Evolutionary conservation across 2,329 filamentous ascomycete genomes (phyloP), one percentile per base, ranked within the genome.

Genomic region (Microsporum ferrugineum): DNA sequence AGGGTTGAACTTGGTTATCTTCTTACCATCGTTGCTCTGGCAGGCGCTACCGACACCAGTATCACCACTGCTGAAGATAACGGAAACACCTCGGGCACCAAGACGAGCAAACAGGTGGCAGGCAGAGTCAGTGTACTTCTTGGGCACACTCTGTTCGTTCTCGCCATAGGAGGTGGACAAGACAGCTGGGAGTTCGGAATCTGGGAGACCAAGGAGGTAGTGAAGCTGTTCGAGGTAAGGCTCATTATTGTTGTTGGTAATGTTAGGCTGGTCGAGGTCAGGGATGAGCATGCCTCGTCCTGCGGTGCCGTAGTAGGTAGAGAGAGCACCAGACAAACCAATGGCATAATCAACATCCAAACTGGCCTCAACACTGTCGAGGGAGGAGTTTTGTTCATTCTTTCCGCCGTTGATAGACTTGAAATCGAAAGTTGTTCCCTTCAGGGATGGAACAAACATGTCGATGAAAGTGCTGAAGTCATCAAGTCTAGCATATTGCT

Each of bases 91-190:
- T 6, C 86, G 82, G 1, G 82, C 79, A 17, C 84, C 85, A 3
- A 89, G 80, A 62, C 86, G 82, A 6, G 80, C 82, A 63, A 86
- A 84, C 47, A 84, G 74, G 38, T 78, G 79, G 72, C 88, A 88
- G 29, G 83, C 83, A 80, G 61, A 81, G 77, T 80, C 76, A 7
- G 83, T 80, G 68, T 88, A 88, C 2, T 77, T 74, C 23, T 73
- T 72, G 0, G 85, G 84, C 0, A 88, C 76, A 2, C 78, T 80
- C 69, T 78, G 83, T 71, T 89, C 87, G 53, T 85, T 79, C 66
- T 88, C 84, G 29, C 84, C 85, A 68, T 89, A 89, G 0, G 85
- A 88, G n/a, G 84, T 86, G 43, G 80, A 81, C 43, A 89, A 77
- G 17, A 87, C 81, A 2, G 82, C 79, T 0, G 87, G 86, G 0